Conservation (phyloP, 208 protist species). For the Leishmania tropica region DNA sequence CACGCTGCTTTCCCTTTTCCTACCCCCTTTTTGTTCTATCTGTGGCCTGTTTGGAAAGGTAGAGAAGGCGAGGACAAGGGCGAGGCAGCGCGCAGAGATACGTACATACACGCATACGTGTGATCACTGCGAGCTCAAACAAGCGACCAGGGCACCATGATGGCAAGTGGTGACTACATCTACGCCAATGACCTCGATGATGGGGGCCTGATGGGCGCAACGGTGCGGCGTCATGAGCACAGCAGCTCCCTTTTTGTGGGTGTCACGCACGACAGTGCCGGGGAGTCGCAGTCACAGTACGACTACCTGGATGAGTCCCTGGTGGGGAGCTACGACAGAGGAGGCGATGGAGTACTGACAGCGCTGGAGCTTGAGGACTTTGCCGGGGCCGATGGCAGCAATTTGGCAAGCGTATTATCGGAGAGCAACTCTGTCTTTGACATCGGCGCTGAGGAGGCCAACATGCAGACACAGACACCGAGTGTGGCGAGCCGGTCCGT, state of each 20-base stretch:
- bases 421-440: constrained; percentile 34
- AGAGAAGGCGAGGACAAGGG: background rate
- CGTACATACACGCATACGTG: background rate
- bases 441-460: constrained; percentile 18
- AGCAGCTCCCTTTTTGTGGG: constrained; percentile 14
- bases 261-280: constrained; percentile 2
- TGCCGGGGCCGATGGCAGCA: constrained; percentile 17
- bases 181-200: constrained; percentile 37
- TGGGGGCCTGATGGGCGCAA: background rate
- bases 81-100: background rate
- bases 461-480: constrained; percentile 16
- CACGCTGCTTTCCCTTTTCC: background rate
- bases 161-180: constrained; percentile 27
- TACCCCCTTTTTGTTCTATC: background rate
- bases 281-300: constrained; percentile 20
- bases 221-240: constrained; percentile 16
- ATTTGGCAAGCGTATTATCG: constrained; percentile 15
- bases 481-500: constrained; percentile 26
- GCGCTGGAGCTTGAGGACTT: constrained; percentile 31
- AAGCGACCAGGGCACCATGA: background rate
- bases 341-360: constrained; percentile 6
- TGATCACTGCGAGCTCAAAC: background rate
- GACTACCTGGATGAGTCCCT: constrained; percentile 30
- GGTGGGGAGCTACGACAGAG: constrained; percentile 1
- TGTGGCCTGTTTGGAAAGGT: background rate